Conservation (phyloP, 2,329 filamentous ascomycete genomes). For the Sphaerulina musiva region DNA sequence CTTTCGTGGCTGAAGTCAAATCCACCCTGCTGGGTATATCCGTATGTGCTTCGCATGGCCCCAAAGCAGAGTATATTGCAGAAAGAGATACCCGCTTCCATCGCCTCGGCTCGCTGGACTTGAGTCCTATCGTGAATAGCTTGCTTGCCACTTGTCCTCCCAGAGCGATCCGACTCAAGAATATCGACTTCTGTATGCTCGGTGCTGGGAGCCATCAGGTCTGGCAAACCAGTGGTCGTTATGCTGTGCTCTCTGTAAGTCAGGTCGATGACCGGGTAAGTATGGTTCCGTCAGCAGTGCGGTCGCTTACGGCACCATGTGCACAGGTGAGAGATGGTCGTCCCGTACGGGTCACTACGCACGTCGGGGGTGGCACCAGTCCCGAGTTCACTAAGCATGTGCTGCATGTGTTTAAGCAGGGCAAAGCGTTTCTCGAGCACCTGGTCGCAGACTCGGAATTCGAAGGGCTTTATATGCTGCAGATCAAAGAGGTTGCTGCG, state of each 20-base stretch:
- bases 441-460: slow-evolving; percentile 1
- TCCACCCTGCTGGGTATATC: slow-evolving; percentile 8
- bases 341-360: slow-evolving; percentile 1
- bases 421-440: slow-evolving; percentile 1
- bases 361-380: slow-evolving; percentile 4
- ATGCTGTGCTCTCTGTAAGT: slow-evolving; percentile 11
- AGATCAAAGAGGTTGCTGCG: slow-evolving; percentile 6
- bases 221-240: slow-evolving; percentile 2
- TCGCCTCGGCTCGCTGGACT: slow-evolving; percentile 4
- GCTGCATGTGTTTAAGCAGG: not conserved
- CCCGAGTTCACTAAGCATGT: slow-evolving; percentile 10
- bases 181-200: slow-evolving; percentile 12
- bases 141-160: slow-evolving; percentile 1
- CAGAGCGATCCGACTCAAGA: slow-evolving; percentile 2
- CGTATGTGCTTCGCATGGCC: slow-evolving; percentile 5
- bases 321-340: slow-evolving; percentile 3
- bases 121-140: not conserved
- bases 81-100: slow-evolving; percentile 2
- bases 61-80: slow-evolving; percentile 4
- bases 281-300: not conserved
- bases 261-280: not conserved
- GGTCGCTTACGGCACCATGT: not conserved
- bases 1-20: slow-evolving; percentile 16
- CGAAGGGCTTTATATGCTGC: slow-evolving; percentile 6
- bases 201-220: slow-evolving; percentile 1